Evolutionary conservation across 371 early-diverging fungal genomes (phyloP), one percentile per base, ranked within the genome.

Genomic region (Mucor plumbeus): DNA sequence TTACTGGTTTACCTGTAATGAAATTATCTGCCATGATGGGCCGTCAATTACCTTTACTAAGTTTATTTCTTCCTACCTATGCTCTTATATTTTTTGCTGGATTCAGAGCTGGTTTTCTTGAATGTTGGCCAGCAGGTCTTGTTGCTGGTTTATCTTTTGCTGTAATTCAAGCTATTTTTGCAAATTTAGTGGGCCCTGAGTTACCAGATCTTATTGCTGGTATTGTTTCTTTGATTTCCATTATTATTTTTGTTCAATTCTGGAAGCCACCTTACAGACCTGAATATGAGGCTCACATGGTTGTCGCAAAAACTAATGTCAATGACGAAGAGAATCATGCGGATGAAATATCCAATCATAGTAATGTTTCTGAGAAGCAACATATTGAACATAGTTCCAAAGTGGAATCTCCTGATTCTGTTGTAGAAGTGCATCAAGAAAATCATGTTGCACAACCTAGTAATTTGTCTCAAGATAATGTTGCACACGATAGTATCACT

Each of bases 131-230:
- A 31, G 75, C 73, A 7, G 76, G 71, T 6, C 39, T 77, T 9
- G 73, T 84, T 8, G 71, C 79, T 35, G 84, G 84, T 21, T 13
- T 77, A n/a, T 84, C 84, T 2, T 84, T 84, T 74, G 72, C 84
- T 31, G 63, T 80, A 0, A 71, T 72, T 21, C 84, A 81, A 72
- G 76, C 57, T 33, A 65, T 82, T 41, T 82, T 82, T 65, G 67
- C 81, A 56, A 83, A 83, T 50, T 57, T 83, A 17, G 83, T 81
- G 11, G 80, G 80, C 5, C 80, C 80, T 33, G 84, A 84, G 60
- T 68, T 84, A 14, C 84, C 84, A 14, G 84, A 84, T 64, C 57
- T 84, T 36, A 77, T 81, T 65, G 81, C 81, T 41, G 84, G 81
- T 57, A 65, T 84, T 13, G 74, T 73, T 3, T 81, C 81, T 17